These are phyloP conservation scores for Spathaspora passalidarum DNA, from an alignment of 805 yeast genomes.

Conservation along the genomic window DNA sequence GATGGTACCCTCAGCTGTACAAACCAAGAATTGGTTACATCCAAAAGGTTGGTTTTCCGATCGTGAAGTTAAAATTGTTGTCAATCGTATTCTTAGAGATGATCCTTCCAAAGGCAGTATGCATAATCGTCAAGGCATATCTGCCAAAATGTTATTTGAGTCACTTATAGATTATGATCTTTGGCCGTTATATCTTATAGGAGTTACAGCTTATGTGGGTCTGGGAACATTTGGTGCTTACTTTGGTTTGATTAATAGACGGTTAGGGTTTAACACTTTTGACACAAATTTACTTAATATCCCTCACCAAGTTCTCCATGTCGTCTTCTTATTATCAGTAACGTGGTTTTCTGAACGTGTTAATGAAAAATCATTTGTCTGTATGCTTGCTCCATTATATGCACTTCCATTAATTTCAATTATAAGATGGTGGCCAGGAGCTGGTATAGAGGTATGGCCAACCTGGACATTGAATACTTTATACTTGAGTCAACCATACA, in stretches of 20 bases:
- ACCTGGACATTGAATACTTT: constrained; percentile 16
- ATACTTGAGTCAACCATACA: constrained; percentile 29
- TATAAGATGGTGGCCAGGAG: constrained; percentile 11
- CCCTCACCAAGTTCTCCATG: constrained; percentile 25
- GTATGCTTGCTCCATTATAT: constrained; percentile 8
- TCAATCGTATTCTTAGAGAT: constrained; percentile 57
- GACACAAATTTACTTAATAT: constrained; percentile 21
- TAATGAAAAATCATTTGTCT: constrained; percentile 18
- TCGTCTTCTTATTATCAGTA: constrained; percentile 29
- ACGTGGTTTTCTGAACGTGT: constrained; percentile 36
- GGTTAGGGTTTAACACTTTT: constrained; percentile 21
- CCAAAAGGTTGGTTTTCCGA: constrained; percentile 49
- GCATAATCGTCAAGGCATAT: constrained; percentile 59
- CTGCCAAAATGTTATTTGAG: constrained; percentile 35
- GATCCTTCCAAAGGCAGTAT: constrained; percentile 63
- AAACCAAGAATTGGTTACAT: constrained; percentile 46
- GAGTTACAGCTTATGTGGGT: constrained; percentile 31
- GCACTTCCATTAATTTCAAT: constrained; percentile 5
- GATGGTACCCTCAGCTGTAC: constrained; percentile 55
- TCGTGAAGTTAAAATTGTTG: constrained; percentile 55
- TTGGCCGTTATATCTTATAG: constrained; percentile 29
- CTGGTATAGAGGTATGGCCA: constrained; percentile 11
- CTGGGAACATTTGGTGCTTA: constrained; percentile 13
- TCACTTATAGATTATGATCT: constrained; percentile 49
- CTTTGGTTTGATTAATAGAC: constrained; percentile 11